Evolutionary conservation across 2,329 filamentous ascomycete genomes (phyloP).

Genomic region (Xylariaceae sp.): DNA sequence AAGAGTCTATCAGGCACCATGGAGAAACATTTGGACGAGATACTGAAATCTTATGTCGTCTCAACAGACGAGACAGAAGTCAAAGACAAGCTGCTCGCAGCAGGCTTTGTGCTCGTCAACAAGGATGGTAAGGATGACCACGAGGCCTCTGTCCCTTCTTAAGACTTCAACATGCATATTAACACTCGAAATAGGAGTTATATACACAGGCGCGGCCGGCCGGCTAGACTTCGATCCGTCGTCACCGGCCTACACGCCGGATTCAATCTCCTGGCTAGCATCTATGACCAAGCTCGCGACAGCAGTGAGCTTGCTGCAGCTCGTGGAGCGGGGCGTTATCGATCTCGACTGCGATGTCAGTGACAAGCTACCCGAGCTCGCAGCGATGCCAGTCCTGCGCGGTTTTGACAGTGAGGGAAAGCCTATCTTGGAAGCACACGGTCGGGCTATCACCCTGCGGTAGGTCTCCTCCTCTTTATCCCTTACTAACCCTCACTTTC

Average conservation of each 20-base stretch:
- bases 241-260: background rate
- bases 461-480: background rate
- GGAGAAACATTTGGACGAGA: background rate
- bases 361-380: background rate
- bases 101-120: conserved; percentile 5
- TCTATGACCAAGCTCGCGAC: background rate
- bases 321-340: background rate
- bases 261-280: background rate
- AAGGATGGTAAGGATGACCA: background rate
- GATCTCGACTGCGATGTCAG: background rate
- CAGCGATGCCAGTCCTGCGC: background rate
- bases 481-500: too few species aligned
- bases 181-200: background rate
- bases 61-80: background rate
- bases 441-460: background rate
- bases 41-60: background rate
- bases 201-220: background rate
- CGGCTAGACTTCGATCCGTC: background rate
- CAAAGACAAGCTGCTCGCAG: conserved; percentile 1
- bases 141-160: background rate
- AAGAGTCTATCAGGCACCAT: background rate
- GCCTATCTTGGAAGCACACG: background rate
- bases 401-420: background rate
- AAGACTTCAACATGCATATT: too few species aligned
- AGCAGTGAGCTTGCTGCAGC: background rate